phyloP scores from a whole-genome alignment of 441 rosid species.

The Melastoma candidum region DNA sequence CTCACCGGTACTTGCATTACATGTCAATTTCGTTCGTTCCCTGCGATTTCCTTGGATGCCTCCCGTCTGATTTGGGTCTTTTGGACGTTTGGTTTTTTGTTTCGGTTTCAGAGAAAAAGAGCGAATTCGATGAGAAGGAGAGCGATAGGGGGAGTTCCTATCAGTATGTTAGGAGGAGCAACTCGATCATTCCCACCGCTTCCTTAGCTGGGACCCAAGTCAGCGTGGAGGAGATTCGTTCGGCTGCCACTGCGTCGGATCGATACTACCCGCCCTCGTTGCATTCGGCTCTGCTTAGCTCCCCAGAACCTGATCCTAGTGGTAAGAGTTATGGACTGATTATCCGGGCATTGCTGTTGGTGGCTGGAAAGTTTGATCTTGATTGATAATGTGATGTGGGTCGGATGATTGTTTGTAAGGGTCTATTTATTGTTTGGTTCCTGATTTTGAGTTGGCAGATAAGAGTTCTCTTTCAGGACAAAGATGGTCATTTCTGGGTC shows the following conservation, averaged over 20 bases:
- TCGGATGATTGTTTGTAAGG: too few species aligned
- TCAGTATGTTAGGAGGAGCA: constrained; percentile 57
- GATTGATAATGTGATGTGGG: too few species aligned
- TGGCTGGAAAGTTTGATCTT: too few species aligned
- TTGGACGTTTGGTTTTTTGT: neutral
- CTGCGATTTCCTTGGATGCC: neutral
- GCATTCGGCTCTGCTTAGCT: constrained; percentile 58
- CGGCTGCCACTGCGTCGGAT: constrained; percentile 49
- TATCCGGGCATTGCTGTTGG: too few species aligned
- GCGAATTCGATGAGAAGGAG: constrained; percentile 29
- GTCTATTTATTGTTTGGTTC: too few species aligned
- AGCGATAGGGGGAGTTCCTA: constrained; percentile 64
- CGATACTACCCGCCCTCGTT: constrained; percentile 51
- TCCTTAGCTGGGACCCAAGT: constrained; percentile 63
- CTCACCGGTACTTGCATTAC: constrained; percentile 44
- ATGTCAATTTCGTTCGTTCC: neutral
- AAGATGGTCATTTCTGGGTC: too few species aligned
- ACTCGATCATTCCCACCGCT: constrained; percentile 52
- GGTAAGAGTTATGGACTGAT: constrained; percentile 19
- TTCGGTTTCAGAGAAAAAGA: constrained; percentile 26
- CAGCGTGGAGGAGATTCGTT: constrained; percentile 78
- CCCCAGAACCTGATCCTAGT: constrained; percentile 55
- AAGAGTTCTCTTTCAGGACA: too few species aligned
- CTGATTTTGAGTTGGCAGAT: too few species aligned
- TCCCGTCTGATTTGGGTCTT: neutral